phyloP scores from a whole-genome alignment of 495 filamentous ascomycete species.

The Lindgomyces ingoldianus region DNA sequence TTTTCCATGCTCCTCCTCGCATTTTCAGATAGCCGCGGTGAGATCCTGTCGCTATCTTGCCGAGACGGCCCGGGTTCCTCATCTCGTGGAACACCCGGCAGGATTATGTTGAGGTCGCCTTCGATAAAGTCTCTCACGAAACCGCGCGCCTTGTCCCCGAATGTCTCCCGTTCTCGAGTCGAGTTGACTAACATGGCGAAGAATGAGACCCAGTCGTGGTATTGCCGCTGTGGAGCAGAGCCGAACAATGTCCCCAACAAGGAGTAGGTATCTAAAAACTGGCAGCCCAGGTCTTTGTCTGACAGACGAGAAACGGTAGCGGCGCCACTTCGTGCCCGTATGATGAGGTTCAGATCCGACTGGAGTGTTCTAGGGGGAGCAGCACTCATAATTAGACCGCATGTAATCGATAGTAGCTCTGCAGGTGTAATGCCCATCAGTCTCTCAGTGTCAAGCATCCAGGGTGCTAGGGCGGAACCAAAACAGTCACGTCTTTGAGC shows the following conservation, averaged over 20 bases:
- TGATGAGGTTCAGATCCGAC: neutral
- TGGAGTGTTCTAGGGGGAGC: neutral
- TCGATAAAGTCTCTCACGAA: constrained; percentile 22
- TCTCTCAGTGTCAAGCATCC: constrained; percentile 13
- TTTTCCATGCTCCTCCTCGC: neutral
- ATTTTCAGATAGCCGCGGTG: neutral
- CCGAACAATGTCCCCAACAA: constrained; percentile 11
- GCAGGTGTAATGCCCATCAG: constrained; percentile 24
- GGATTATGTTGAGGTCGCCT: constrained; percentile 11
- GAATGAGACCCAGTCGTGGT: constrained; percentile 14
- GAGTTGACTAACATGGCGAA: constrained; percentile 11
- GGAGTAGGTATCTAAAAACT: constrained; percentile 21
- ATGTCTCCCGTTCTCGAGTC: constrained; percentile 15
- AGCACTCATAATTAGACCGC: constrained; percentile 14
- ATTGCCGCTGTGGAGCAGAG: constrained; percentile 10
- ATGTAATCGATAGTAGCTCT: constrained; percentile 18
- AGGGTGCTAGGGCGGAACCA: neutral
- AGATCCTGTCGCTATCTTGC: neutral
- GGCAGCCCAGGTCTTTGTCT: constrained; percentile 18
- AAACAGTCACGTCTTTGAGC: constrained; percentile 6
- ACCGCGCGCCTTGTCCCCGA: neutral
- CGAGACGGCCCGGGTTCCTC: neutral
- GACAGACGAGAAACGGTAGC: neutral
- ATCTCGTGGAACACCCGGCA: constrained; percentile 11
- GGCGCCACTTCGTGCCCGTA: neutral